Conservation (phyloP, 2,329 filamentous ascomycete species). For the Fusarium caatingaense region DNA sequence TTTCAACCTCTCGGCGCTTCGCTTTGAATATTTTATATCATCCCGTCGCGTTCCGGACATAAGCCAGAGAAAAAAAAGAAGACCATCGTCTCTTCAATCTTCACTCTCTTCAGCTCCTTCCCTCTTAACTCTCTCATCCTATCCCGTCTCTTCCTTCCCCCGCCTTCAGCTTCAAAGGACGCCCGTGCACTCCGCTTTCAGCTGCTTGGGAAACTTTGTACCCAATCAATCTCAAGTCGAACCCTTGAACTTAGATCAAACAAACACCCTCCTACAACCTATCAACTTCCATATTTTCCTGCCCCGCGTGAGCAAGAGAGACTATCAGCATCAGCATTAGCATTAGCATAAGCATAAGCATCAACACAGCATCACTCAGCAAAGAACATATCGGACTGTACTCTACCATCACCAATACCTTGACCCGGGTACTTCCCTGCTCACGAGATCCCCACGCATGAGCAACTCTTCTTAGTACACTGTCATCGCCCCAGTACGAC, state of each 20-base stretch:
- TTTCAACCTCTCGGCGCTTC: background rate
- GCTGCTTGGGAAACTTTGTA: constrained; percentile 11
- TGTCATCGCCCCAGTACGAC: constrained; percentile 20
- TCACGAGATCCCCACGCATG: constrained; percentile 19
- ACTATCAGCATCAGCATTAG: constrained; percentile 23
- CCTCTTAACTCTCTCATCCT: background rate
- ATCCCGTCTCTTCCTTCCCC: constrained; percentile 11
- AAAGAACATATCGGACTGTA: background rate
- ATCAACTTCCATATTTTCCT: constrained; percentile 5
- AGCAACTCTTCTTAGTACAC: constrained; percentile 10
- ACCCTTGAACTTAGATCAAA: constrained; percentile 22
- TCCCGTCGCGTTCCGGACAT: constrained; percentile 10
- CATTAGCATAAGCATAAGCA: constrained; percentile 18
- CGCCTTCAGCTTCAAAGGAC: constrained; percentile 35
- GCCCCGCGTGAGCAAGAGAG: constrained; percentile 33
- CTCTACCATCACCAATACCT: background rate
- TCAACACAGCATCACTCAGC: constrained; percentile 23
- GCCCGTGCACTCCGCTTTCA: constrained; percentile 33
- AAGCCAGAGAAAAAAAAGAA: background rate
- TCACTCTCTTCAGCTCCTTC: background rate
- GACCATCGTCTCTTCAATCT: background rate
- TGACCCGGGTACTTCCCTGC: background rate
- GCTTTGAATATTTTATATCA: constrained; percentile 8
- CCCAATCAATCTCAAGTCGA: constrained; percentile 10
- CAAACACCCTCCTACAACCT: constrained; percentile 9